Evolutionary conservation across 2,329 filamentous ascomycete genomes (phyloP).

Genomic region (Aspergillus eucalypticola): DNA sequence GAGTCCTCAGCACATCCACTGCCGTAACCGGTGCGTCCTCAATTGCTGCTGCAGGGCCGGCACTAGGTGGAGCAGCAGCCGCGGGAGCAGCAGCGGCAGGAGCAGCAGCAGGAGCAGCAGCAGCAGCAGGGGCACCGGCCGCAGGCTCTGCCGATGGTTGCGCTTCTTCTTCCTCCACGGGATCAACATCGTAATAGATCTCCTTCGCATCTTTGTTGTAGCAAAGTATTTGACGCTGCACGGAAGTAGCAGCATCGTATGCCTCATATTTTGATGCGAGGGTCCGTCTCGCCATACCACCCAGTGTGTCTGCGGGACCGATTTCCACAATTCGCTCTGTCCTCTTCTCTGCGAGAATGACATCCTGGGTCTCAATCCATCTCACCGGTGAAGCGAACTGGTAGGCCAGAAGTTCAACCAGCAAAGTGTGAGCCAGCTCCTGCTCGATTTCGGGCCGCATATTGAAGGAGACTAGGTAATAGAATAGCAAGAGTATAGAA

Average conservation of each 20-base stretch:
- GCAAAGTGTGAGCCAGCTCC: constrained; percentile 95
- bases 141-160: constrained; percentile 42
- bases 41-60: constrained; percentile 83
- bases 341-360: constrained; percentile 92
- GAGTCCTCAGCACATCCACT: constrained; percentile 80
- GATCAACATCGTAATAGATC: constrained; percentile 98
- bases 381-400: constrained; percentile 98
- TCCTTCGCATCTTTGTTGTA: constrained; percentile 99
- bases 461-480: constrained; percentile 40
- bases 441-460: constrained; percentile 99
- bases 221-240: constrained; percentile 95
- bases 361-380: constrained; percentile 99
- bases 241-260: constrained; percentile 93
- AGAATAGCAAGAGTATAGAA: constrained; percentile 13
- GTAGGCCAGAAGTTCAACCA: constrained; percentile 98
- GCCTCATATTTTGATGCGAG: constrained; percentile 97
- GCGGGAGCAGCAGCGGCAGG: constrained; percentile 57
- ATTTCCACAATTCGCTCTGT: constrained; percentile 98
- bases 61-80: constrained; percentile 62
- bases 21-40: constrained; percentile 85
- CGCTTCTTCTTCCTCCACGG: constrained; percentile 84
- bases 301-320: constrained; percentile 92
- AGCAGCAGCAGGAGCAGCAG: constrained; percentile 48
- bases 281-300: constrained; percentile 95
- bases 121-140: constrained; percentile 42